Evolutionary conservation across 164 flowering plant species (phyloP).

Genomic region (Santalum album): DNA sequence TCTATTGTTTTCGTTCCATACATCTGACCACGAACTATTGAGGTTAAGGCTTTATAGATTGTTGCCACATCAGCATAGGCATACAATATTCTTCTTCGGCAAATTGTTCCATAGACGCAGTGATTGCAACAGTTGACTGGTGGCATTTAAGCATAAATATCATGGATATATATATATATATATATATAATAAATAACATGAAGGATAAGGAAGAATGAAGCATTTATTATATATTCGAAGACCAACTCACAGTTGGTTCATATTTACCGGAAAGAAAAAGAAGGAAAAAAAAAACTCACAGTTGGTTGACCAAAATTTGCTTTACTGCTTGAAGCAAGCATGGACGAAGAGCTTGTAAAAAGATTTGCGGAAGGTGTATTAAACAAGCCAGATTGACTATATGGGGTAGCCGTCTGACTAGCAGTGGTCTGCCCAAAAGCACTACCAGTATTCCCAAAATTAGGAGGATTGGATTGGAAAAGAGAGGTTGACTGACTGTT

Average conservation of each 20-base stretch:
- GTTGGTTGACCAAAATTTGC: slow-evolving; percentile 49
- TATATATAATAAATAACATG: no score
- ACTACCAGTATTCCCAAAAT: slow-evolving; percentile 46
- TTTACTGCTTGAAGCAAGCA: slow-evolving; percentile 28
- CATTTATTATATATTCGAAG: no score
- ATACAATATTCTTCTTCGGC: no score
- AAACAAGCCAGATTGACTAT: slow-evolving; percentile 48
- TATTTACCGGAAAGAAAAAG: neutral
- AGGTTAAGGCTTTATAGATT: no score
- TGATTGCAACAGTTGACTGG: no score
- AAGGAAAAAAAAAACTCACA: slow-evolving; percentile 34
- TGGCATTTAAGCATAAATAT: no score
- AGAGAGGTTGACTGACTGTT: slow-evolving; percentile 66
- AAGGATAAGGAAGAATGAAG: no score
- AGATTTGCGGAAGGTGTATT: slow-evolving; percentile 44
- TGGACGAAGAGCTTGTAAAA: slow-evolving; percentile 53
- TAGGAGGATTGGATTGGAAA: slow-evolving; percentile 52
- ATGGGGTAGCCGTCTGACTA: slow-evolving; percentile 20
- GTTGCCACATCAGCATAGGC: no score
- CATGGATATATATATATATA: no score
- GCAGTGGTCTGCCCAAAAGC: slow-evolving; percentile 43
- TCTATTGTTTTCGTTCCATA: no score
- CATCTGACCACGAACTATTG: no score
- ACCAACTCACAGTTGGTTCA: neutral
- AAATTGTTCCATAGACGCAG: no score